Base-by-base conservation (phyloP, 2,329 filamentous ascomycete species). In the Zarea fungicola region DNA sequence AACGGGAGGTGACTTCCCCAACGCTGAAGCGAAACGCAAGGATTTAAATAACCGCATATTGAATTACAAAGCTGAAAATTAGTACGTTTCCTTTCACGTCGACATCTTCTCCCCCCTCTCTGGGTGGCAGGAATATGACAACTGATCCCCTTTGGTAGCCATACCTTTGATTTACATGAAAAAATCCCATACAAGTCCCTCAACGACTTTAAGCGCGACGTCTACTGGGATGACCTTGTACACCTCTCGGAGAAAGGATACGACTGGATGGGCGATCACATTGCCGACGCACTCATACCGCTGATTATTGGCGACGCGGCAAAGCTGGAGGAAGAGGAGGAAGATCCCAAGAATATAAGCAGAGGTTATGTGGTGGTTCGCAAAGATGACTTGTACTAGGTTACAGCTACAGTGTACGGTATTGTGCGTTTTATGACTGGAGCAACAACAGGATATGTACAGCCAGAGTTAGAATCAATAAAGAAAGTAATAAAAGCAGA, bases 201-300 rank as follows among this genome's bases (percentile, higher is more conserved):
- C 58, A 59, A 69, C 2, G 62, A 70, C 7, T 58, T 66, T 1
- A 71, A 78, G 49, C 69, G 71, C 19, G 53, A 66, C 2, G 66
- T 65, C 49, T 77, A 80, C 56, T 85, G 81, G 79, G 73, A 81
- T 54, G 82, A 86, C 63, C 73, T 72, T 16, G 54, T 85, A 19
- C 82, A 86, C 64, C 68, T 84, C 9, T 77, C 75, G 1, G 62
- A 68, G 0, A 70, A 67, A 6, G 83, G 83, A 7, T 85, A 86
- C 66, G 73, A 83, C 58, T 66, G 78, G 56, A 79, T 86, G 70
- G 83, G 82, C 2, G 68, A 73, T 32, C 69, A 75, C 49, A 69
- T 85, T 42, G 81, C 75, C 40, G 69, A 74, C 21, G 70, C 66
- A 25, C 62, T 85, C 9, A 65, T 79, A 39, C 67, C 71, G 25